phyloP scores from a whole-genome alignment of 768 basidiomycete genomes.

The Termitomyces sp. region DNA sequence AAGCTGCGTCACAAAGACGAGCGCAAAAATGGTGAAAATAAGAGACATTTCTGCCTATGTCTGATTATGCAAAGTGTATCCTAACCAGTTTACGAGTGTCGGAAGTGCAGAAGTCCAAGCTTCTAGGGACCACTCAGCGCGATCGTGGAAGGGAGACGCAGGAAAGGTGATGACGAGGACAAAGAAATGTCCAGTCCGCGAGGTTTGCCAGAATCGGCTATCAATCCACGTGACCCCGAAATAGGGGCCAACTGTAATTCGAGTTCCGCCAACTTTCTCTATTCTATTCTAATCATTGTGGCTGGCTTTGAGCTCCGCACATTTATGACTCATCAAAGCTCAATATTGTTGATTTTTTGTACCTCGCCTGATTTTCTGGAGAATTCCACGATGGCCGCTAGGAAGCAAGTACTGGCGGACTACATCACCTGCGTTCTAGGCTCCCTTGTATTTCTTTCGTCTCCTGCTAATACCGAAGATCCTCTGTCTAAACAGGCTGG shows the following conservation, averaged over 20 bases:
- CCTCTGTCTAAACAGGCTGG: not conserved
- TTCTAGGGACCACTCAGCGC: slow-evolving; percentile 10
- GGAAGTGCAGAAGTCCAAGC: slow-evolving; percentile 6
- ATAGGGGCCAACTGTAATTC: not conserved
- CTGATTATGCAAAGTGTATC: slow-evolving; percentile 8
- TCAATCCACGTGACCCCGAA: not conserved
- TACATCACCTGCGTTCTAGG: no score
- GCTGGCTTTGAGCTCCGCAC: no score
- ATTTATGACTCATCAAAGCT: no score
- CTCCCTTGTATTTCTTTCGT: no score
- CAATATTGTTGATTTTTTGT: not conserved
- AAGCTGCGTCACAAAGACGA: slow-evolving; percentile 79
- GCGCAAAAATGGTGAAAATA: slow-evolving; percentile 72
- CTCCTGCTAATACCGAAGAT: not conserved
- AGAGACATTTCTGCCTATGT: slow-evolving; percentile 53
- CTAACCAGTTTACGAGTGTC: slow-evolving; percentile 4
- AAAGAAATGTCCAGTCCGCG: slow-evolving; percentile 3
- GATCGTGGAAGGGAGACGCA: slow-evolving; percentile 3
- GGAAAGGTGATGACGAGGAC: slow-evolving; percentile 17
- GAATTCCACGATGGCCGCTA: not conserved
- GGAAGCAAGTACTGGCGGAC: no score
- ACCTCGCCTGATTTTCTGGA: not conserved
- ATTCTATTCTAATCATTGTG: no score
- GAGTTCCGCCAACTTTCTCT: not conserved
- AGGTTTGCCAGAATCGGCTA: not conserved